These are phyloP conservation scores for Saprolegnia parasitica DNA, from an alignment of 352 stramenopile species.

Conservation along the genomic window DNA sequence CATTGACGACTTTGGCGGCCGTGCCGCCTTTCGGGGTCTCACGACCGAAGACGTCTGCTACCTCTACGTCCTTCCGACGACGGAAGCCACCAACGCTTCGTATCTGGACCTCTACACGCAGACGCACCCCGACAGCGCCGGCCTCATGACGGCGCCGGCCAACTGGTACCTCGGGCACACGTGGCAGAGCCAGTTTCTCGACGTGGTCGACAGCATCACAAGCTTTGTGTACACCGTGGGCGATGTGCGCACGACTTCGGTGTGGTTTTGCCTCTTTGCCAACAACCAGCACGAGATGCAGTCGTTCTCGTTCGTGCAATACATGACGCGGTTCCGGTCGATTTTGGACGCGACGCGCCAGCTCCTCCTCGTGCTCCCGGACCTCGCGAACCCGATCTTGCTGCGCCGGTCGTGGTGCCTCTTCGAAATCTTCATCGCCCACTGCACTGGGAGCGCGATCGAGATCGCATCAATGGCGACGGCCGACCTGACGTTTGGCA, in stretches of 20 bases:
- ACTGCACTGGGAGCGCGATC: neutral
- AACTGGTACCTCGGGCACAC: neutral
- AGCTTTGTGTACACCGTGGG: neutral
- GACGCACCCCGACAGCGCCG: neutral
- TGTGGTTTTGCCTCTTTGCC: slow-evolving; percentile 3
- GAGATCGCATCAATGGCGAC: neutral
- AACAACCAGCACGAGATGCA: neutral
- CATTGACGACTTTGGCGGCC: slow-evolving; percentile 5
- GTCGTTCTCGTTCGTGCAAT: neutral
- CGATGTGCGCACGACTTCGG: neutral
- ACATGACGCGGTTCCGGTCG: neutral
- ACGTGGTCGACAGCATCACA: slow-evolving; percentile 9
- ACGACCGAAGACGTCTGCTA: slow-evolving; percentile 12
- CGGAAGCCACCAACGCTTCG: neutral
- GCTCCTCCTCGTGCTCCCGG: neutral
- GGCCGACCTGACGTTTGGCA: neutral
- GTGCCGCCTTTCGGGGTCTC: neutral
- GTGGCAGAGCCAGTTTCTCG: neutral
- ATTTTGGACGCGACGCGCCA: neutral
- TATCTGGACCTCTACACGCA: neutral
- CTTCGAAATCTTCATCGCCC: slow-evolving; percentile 11
- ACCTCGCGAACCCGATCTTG: neutral
- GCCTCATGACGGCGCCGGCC: neutral
- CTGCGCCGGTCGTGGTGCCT: neutral
- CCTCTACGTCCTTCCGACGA: neutral